Evolutionary conservation across 2,329 filamentous ascomycete species (phyloP), one percentile per base, ranked within the genome.

Genomic region (Calonectria ilicicola): DNA sequence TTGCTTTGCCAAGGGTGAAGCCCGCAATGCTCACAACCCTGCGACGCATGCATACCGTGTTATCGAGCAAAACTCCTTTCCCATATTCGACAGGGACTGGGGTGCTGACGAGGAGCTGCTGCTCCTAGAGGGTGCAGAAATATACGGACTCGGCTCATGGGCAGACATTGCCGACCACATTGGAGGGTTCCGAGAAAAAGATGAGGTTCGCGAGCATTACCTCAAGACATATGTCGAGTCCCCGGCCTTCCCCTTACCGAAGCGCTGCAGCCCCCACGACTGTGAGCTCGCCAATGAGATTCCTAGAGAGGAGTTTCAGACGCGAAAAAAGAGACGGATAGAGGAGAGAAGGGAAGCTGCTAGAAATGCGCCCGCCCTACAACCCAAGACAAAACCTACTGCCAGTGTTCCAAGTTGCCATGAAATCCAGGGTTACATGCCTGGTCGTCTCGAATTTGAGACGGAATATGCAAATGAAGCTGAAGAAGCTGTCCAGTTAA

Each of bases 401-500:
- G 96, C 96, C 10, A 98, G 94, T 86, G 95, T 98, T 3, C 97
- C 97, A 0, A 93, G 95, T 40, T 99, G 97, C 83, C 97, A 99
- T 86, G 97, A 99, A 84, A 97, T 99, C 44, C 95, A 98, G 84
- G 97, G 97, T 3, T 99, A 98, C 83, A 99, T 99, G 97, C 97
- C 97, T 3, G 97, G 97, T 53, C 95, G 97, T 47, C 85, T 99
- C 76, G 97, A 99, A 81, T 99, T 99, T 76, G 97, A 99, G 87
- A 98, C 95, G 0, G 97, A 99, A 80, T 97, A 98, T 82, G 94
- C 96, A 80, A 99, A 99, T 80, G 97, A 99, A 80, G 97, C 97
- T 1, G 97, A 99, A 85, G 97, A 98, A 85, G 96, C 96, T 0
- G 97, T 99, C 2, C 97, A 99, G 83, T 93, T 98, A 75, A 98